A percentile compares a stretch with the other conserved stretches of the same genome.
phyloP scores from a whole-genome alignment of 2,329 filamentous ascomycete genomes.

The Ascochyta clinopodiicola region DNA sequence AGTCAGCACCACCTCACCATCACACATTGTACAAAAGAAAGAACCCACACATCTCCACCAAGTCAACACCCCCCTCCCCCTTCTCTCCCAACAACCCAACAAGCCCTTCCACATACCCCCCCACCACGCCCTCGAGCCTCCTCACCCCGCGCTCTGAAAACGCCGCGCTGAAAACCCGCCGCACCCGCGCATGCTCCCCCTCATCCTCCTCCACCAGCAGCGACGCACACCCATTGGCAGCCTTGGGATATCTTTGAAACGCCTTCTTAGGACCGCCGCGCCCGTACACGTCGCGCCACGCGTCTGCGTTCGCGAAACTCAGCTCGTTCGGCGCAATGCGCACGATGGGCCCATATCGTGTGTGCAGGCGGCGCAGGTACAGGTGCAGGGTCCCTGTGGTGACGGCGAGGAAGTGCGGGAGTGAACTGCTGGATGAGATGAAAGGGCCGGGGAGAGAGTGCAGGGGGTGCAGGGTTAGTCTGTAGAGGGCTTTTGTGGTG shows the following conservation, averaged over 20 bases:
- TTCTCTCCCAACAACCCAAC: conserved; percentile 22
- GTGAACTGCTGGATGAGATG: too few species aligned
- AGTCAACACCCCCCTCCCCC: background rate
- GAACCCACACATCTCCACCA: background rate
- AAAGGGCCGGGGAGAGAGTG: too few species aligned
- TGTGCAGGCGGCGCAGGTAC: too few species aligned
- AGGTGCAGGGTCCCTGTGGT: too few species aligned
- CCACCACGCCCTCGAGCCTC: conserved; percentile 50
- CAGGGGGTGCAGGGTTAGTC: too few species aligned
- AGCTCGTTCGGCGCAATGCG: too few species aligned
- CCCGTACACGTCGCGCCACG: background rate
- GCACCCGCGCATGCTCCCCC: conserved; percentile 44
- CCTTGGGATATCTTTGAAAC: background rate
- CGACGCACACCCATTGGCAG: background rate
- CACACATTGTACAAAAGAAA: too few species aligned
- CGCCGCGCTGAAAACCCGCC: conserved; percentile 50
- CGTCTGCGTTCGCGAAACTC: too few species aligned
- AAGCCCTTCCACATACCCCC: conserved; percentile 51
- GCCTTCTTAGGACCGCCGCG: background rate
- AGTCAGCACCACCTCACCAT: background rate
- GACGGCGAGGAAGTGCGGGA: too few species aligned
- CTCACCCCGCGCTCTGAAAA: conserved; percentile 53
- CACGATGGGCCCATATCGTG: too few species aligned
- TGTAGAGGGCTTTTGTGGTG: too few species aligned
- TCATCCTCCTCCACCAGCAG: conserved; percentile 20